A percentile compares a stretch with the other conserved stretches of the same genome.
Conservation (phyloP, 495 filamentous ascomycete species). For the Sporormia fimetaria region DNA sequence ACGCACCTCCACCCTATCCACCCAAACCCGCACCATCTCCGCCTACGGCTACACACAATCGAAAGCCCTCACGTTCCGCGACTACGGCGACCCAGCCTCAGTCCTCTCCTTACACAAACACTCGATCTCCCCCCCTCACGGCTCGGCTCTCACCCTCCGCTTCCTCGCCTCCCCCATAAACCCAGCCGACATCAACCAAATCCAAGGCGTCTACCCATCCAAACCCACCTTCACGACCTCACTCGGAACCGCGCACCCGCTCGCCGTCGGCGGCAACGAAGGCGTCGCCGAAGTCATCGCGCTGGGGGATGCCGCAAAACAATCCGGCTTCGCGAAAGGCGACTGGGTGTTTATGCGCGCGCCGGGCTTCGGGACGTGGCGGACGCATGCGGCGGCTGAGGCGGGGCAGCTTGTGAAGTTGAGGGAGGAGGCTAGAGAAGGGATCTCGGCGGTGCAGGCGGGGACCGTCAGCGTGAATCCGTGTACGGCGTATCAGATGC, state of each 20-base stretch:
- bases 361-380: conserved; percentile 79
- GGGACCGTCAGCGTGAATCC: conserved; percentile 86
- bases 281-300: conserved; percentile 76
- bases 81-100: conserved; percentile 74
- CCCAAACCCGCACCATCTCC: conserved; percentile 42
- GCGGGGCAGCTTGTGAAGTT: conserved; percentile 54
- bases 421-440: conserved; percentile 50
- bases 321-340: conserved; percentile 43
- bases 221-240: conserved; percentile 60
- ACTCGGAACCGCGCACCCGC: conserved; percentile 62
- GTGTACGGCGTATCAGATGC: conserved; percentile 83
- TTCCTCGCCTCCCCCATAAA: conserved; percentile 87
- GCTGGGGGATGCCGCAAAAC: conserved; percentile 46
- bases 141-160: conserved; percentile 45
- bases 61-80: conserved; percentile 74
- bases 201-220: conserved; percentile 92
- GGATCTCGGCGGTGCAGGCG: conserved; percentile 60
- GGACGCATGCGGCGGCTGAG: conserved; percentile 65
- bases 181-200: conserved; percentile 91
- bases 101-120: conserved; percentile 47
- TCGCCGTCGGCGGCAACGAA: conserved; percentile 78
- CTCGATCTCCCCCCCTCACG: conserved; percentile 34
- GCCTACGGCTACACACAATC: conserved; percentile 95
- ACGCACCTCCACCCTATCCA: not conserved
- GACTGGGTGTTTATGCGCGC: conserved; percentile 86